Evolutionary conservation across 305 asterid genomes (phyloP), one percentile per base, ranked within the genome.

Genomic region (Salvia sclarea): DNA sequence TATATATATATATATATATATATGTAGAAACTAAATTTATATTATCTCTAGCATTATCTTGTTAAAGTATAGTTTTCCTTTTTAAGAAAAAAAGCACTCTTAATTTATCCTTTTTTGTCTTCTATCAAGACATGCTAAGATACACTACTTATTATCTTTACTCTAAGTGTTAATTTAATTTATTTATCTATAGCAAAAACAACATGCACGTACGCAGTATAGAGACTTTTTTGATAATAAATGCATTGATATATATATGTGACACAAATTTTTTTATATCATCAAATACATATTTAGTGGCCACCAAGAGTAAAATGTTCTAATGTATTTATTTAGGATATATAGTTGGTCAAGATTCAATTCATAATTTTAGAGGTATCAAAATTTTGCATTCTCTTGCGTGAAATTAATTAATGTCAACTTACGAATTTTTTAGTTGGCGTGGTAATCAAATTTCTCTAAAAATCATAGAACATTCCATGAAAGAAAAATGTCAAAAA

Each of bases 21-120:
- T n/a, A n/a, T n/a, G n/a, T n/a, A 7, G 10, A 25, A 20, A 0
- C 14, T 30, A 59, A 21, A 59, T 25, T 12, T 62, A 62, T 17
- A 56, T 63, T 72, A 64, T 71, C 71, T 33, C 65, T 50, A 30
- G 47, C 17, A 53, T 53, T 71, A 63, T 71, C 57, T 53, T 30
- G 49, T 18, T 33, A 30, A 40, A 52, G 57, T 31, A 24, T 33
- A 22, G 13, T 21, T 20, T 14, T 57, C 33, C 16, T n/a, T 67
- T 50, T 33, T 6, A 6, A 9, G 25, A 7, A 12, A n/a, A n/a
- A 18, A 18, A 33, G 49, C 1, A 20, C 21, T 33, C 3, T 5
- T 31, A 31, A 13, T 41, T 1, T 62, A 21, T 47, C 4, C 3
- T 14, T 5, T 1, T 54, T 53, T 53, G 11, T 25, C 2, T 16